Conservation (phyloP, 352 stramenopile genomes). For the Phytophthora colocasiae region DNA sequence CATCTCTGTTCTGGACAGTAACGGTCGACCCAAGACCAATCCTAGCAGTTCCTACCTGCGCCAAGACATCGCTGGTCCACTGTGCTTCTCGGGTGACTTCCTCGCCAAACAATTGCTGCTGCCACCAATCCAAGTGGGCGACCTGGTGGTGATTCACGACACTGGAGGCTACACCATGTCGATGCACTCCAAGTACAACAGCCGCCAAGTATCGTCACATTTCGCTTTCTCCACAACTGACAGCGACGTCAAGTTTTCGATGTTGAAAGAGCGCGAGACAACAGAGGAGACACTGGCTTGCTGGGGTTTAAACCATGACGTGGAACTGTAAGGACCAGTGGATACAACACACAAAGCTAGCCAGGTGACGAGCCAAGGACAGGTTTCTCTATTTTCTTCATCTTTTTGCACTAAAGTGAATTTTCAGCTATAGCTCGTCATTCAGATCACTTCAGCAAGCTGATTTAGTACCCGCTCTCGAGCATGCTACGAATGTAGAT, state of each 20-base stretch:
- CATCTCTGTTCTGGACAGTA: conserved; percentile 69
- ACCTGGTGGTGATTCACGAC: conserved; percentile 89
- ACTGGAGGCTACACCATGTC: conserved; percentile 89
- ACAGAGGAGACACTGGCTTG: conserved; percentile 70
- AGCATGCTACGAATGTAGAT: conserved; percentile 88
- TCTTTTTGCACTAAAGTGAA: conserved; percentile 19
- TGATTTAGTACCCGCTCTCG: conserved; percentile 69
- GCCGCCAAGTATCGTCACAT: conserved; percentile 68
- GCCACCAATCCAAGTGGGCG: conserved; percentile 74
- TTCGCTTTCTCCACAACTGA: conserved; percentile 59
- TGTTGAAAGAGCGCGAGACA: conserved; percentile 76
- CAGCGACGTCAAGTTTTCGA: conserved; percentile 50
- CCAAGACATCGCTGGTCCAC: conserved; percentile 90
- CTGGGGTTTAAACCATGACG: conserved; percentile 65
- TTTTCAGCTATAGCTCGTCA: conserved; percentile 9
- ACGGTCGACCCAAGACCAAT: conserved; percentile 57
- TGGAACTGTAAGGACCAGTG: conserved; percentile 35
- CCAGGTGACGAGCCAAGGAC: conserved; percentile 15
- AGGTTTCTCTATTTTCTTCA: conserved; percentile 31
- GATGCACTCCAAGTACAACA: conserved; percentile 93
- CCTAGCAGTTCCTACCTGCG: conserved; percentile 46
- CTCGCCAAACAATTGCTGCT: conserved; percentile 79
- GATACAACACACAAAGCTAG: not conserved
- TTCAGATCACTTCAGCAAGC: conserved; percentile 4
- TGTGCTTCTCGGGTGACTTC: conserved; percentile 94